Base-by-base conservation (phyloP, 768 basidiomycete species). In the Tylopilus felleus region DNA sequence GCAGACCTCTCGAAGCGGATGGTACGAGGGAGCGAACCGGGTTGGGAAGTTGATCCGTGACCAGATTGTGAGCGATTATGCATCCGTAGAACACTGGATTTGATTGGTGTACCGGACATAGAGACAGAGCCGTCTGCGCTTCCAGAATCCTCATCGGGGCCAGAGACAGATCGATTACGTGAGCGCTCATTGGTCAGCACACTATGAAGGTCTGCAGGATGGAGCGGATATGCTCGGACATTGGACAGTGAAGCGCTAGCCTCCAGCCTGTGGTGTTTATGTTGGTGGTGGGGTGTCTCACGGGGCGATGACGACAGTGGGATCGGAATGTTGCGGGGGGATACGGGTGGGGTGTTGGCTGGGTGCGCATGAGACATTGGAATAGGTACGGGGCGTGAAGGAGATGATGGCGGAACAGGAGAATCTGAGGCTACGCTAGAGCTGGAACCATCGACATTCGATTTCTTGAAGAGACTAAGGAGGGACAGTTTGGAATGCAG, bases 401-500 rank as follows among this genome's bases (percentile, higher is more conserved):
- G 62, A 1, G 72, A 60, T 2, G 70, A 64, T 9, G 61, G 56
- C 2, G 58, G 65, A 28, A 53, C 61, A 17, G 63, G 63, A 9
- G 64, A 61, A 43, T 71, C 65, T 21, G 72, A 64, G 54, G 65
- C 53, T 65, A 73, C 46, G 72, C 76, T 70, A 12, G 69, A 70
- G 42, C 59, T 59, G 8, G 69, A 72, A 23, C 70, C 66, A 29
- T 73, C 75, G 14, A 68, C 77, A 13, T 71, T 75, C 0, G 74
- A 55, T 71, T 85, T 87, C 76, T 81, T 86, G 74, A 91, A 90
- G 14, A 90, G 75, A 60, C 81, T 84, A 58, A 89, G 74, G 49
- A 91, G 73, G 23, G 88, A 90, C 53, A 88, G 80, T 67, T 91
- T 91, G 68, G 84, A 83, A 23, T 79, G 79, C 4, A 88, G 69